Conservation (phyloP, 140 eudicot species). For the Stevia rebaudiana region DNA sequence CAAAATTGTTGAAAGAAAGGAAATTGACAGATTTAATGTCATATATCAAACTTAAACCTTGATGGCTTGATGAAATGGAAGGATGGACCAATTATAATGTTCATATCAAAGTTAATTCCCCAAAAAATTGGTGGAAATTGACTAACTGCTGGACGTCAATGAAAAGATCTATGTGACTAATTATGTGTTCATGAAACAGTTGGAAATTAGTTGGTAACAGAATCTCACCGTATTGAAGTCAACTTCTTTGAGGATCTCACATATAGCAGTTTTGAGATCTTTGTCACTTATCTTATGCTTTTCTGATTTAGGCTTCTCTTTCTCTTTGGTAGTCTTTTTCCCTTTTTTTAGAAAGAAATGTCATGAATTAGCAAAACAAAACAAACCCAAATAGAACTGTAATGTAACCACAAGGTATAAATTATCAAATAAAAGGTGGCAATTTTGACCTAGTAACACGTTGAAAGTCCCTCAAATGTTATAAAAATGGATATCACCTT, state of each 20-base stretch:
- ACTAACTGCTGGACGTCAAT: not conserved
- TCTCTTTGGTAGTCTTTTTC: constrained; percentile 48
- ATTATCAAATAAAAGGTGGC: not conserved
- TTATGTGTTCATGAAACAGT: not conserved
- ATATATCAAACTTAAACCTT: not conserved
- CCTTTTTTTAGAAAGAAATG: constrained; percentile 33
- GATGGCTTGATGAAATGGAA: not conserved
- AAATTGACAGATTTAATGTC: not conserved
- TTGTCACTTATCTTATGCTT: constrained; percentile 49
- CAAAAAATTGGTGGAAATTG: not conserved
- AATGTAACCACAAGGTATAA: not conserved
- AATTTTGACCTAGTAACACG: not conserved
- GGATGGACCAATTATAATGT: not conserved
- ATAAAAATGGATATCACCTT: not conserved
- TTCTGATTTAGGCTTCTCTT: constrained; percentile 14
- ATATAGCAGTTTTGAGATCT: constrained; percentile 64
- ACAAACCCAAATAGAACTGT: not conserved
- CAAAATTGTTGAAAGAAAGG: not conserved
- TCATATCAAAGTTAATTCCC: not conserved
- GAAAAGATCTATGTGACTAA: not conserved
- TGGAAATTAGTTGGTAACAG: not conserved
- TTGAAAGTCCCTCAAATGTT: not conserved
- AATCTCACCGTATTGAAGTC: constrained; percentile 86
- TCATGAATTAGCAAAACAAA: constrained; percentile 8
- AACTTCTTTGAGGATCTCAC: constrained; percentile 85